Conservation (phyloP, 148 eudicot species). For the Nepenthes mirabilis region DNA sequence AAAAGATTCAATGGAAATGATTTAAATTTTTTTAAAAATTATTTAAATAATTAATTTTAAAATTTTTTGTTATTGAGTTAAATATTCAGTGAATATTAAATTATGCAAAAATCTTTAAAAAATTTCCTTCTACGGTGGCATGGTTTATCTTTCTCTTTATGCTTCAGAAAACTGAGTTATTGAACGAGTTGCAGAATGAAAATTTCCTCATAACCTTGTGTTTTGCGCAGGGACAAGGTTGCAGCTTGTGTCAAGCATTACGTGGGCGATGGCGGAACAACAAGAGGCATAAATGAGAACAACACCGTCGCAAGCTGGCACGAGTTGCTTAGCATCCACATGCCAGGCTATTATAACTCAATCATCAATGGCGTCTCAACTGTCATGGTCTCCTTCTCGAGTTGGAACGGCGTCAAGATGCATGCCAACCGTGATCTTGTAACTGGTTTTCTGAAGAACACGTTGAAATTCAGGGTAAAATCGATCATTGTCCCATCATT, state of each 20-base stretch:
- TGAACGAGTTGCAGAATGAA: too few relatives aligned
- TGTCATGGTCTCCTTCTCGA: slow-evolving; percentile 31
- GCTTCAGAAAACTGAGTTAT: too few relatives aligned
- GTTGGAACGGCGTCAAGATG: slow-evolving; percentile 42
- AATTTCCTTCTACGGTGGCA: too few relatives aligned
- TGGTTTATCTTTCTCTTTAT: too few relatives aligned
- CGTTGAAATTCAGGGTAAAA: slow-evolving; percentile 19
- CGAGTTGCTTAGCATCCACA: slow-evolving; percentile 26
- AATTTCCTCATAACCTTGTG: not conserved
- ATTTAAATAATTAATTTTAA: too few relatives aligned
- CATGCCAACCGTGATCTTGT: slow-evolving; percentile 25
- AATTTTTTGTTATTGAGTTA: too few relatives aligned
- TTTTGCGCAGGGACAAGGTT: slow-evolving; percentile 23
- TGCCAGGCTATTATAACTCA: slow-evolving; percentile 29
- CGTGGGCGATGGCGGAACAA: slow-evolving; percentile 44
- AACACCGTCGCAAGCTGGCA: slow-evolving; percentile 17
- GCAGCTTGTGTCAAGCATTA: slow-evolving; percentile 38
- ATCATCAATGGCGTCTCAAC: slow-evolving; percentile 25
- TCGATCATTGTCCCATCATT: not conserved
- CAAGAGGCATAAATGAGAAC: slow-evolving; percentile 23
- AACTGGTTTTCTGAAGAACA: slow-evolving; percentile 23
- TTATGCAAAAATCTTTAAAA: too few relatives aligned
- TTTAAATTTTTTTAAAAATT: too few relatives aligned
- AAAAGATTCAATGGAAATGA: too few relatives aligned
- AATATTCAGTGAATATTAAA: too few relatives aligned